Base-by-base conservation (phyloP, 2,329 filamentous ascomycete species). In the Diplodia intermedia region DNA sequence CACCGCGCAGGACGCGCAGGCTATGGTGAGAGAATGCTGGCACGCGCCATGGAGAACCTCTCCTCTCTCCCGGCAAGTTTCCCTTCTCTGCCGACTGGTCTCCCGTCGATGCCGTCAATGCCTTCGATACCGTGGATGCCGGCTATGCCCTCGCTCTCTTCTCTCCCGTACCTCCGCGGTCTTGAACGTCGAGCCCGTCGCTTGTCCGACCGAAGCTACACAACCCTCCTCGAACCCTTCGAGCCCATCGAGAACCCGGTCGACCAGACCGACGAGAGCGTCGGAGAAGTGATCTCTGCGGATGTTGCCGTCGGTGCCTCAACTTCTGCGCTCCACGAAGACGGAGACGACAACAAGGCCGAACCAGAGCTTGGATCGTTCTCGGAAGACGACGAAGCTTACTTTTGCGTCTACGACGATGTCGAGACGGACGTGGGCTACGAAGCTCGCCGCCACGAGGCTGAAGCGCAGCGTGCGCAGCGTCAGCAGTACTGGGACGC, bases 181-280 rank as follows among this genome's bases (percentile, higher is more conserved):
- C 23, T 7, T 2, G 29, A 9, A 31, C 56, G 23, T 38, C 56
- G 36, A 7, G 36, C 20, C 38, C 56, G 20, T 29, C 20, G 20
- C 20, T 14, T 18, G 14, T 29, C 4, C 38, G 18, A 6, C 56
- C 36, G 56, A 36, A 12, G 26, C 57, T 49, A 50, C n/a, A 31
- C n/a, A 12, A 38, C 54, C 14, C 8, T 33, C 14, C 12, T 26
- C 40, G 57, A 62, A 26, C 57, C 57, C 8, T 62, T 62, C 57
- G 38, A 62, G 12, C 8, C 23, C 26, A 26, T 61, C 36, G 26
- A 23, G 38, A 14, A 7, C 14, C 38, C 38, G 5, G 8, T 7
- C 15, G 11, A 38, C 57, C 2, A 18, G 29, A 49, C 6, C 26
- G 57, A 49, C 18, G 57, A 49, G 14, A 33, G 40, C 40, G 47